Base-by-base conservation (phyloP, 2,329 filamentous ascomycete species). In the Diaporthe humulicola region DNA sequence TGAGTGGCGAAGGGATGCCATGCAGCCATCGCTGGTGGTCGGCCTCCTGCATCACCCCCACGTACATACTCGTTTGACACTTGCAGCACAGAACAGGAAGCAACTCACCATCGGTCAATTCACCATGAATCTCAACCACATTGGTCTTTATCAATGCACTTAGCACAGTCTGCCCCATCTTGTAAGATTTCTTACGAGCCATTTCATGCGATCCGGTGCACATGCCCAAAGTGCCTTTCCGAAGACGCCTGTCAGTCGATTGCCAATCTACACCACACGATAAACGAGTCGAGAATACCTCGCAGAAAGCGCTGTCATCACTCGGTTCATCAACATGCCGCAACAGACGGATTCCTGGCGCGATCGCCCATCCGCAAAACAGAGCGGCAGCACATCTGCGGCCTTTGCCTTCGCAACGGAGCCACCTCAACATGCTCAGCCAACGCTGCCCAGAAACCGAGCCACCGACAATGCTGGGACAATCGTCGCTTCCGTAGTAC, bases 11-110 rank as follows among this genome's bases (percentile, higher is more conserved):
- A 28, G 17, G 25, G 14, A 36, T 1, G 15, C 22, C 25, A 8
- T 14, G n/a, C 33, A 40, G 19, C 22, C 19, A 15, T 15, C 9
- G 1, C 17, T 48, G 60, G 40, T n/a, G 48, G 48, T 40, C 33
- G 64, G 48, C 33, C 48, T 54, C 64, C 64, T 54, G 64, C 64
- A 54, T 69, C 30, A 17, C 14, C 58, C 58, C 60, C 12, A 22
- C 25, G 22, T n/a, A 22, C 25, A 15, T n/a, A 14, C 19, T 33
- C 40, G 60, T 66, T 48, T 66, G 60, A 19, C 8, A 33, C n/a
- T n/a, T n/a, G n/a, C 25, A 33, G 10, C 33, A 48, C 17, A 64
- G 5, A 45, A 42, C 4, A 33, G 22, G 25, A 33, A 33, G 17
- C 25, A 25, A 33, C 36, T 48, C 40, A n/a, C 19, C 48, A 19